phyloP scores from a whole-genome alignment of 495 filamentous ascomycete species.

The Poronia punctata region DNA sequence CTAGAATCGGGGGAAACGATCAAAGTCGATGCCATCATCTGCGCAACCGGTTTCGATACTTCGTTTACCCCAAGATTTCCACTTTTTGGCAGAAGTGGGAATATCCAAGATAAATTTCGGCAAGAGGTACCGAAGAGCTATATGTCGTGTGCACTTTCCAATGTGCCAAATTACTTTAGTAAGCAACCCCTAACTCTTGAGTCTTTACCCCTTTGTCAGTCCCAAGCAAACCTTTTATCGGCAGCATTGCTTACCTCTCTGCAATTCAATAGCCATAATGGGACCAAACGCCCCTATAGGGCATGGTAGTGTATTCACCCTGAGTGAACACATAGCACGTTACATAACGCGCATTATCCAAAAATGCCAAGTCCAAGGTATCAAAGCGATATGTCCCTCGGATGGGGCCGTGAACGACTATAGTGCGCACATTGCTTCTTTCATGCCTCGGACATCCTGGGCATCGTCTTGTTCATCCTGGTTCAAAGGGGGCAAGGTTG shows the following conservation, averaged over 20 bases:
- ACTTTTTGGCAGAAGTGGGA: conserved; percentile 46
- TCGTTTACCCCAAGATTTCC: conserved; percentile 57
- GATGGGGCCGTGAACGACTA: conserved; percentile 40
- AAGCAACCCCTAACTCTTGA: conserved; percentile 7
- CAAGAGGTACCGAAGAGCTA: conserved; percentile 34
- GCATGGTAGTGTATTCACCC: conserved; percentile 43
- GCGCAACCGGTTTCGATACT: conserved; percentile 62
- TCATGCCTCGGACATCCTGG: conserved; percentile 46
- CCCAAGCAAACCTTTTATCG: neutral
- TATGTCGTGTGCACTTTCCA: conserved; percentile 38
- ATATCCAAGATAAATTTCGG: conserved; percentile 36
- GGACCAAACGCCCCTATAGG: conserved; percentile 45
- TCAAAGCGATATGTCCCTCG: conserved; percentile 33
- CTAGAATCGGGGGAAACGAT: conserved; percentile 49
- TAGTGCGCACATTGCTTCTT: conserved; percentile 34
- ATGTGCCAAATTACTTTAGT: conserved; percentile 46
- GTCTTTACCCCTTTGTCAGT: neutral
- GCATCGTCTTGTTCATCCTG: conserved; percentile 36
- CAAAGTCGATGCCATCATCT: conserved; percentile 57
- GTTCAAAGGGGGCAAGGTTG: conserved; percentile 38
- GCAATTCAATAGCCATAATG: conserved; percentile 29
- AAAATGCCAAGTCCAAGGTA: conserved; percentile 40
- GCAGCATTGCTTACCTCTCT: conserved; percentile 12
- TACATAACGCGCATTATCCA: conserved; percentile 38
- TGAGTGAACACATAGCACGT: conserved; percentile 39